Base-by-base conservation (phyloP, 2,329 filamentous ascomycete species). In the Colletotrichum limetticola region DNA sequence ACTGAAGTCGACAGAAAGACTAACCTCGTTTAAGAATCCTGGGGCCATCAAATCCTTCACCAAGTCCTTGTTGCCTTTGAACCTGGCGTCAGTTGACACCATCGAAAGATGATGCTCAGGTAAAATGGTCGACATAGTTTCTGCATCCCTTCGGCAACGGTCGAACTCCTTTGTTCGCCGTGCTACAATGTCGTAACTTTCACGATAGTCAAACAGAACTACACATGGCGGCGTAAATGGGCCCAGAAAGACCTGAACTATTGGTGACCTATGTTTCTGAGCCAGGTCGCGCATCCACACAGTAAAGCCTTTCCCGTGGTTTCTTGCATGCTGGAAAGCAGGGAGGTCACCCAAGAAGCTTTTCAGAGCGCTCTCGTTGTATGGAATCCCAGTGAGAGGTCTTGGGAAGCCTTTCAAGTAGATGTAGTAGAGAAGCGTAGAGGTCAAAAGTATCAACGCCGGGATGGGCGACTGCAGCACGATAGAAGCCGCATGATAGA, bases 21-120 rank as follows among this genome's bases (percentile, higher is more conserved):
- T 68, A 7, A 65, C 74, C 35, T 75, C 74, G 56, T 81, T 76
- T 24, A 84, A 72, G 62, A 85, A 84, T 11, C 63, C 75, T 0
- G 82, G 79, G 2, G 81, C 77, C 83, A 84, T 84, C n/a, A 84
- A 72, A 53, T 84, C 82, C 59, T 77, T 76, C 6, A 82, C 72
- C 4, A 84, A 77, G 56, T 80, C 78, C 66, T 77, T 81, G 65
- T 83, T 80, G 12, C 55, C 61, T 72, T 79, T 81, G 75, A 82
- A 81, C 3, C 77, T 74, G 6, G 80, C 78, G 57, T 83, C 79
- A 3, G 74, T 64, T 2, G 80, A 78, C 55, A 75, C 66, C 80
- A 83, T 81, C 5, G 76, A 75, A 62, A 84, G 79, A 72, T 83
- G 83, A 37, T 80, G 77, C 26, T 79, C 68, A 2, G 75, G 75